These are phyloP conservation scores for Epicoccum sorghinum DNA, from an alignment of 2,329 filamentous ascomycete genomes.

Conservation along the genomic window DNA sequence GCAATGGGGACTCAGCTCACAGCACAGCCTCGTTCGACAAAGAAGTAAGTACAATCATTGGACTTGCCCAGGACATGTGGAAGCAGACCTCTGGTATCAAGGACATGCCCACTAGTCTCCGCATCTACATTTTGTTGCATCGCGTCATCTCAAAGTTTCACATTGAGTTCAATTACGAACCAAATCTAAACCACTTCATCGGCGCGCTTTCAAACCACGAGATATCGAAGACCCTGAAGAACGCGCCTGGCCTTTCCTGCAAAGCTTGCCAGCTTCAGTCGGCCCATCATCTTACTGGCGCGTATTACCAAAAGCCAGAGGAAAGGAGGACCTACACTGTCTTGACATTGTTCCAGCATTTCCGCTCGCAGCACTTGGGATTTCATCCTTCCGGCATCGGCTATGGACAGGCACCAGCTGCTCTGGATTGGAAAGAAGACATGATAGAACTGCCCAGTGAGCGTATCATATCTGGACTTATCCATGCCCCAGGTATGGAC, in stretches of 20 bases:
- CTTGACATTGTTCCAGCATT: conserved; percentile 65
- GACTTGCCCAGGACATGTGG: conserved; percentile 68
- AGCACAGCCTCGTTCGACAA: conserved; percentile 46
- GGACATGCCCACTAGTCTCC: conserved; percentile 66
- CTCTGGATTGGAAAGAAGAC: conserved; percentile 63
- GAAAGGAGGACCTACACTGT: conserved; percentile 51
- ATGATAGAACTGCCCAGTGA: conserved; percentile 66
- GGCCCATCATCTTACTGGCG: conserved; percentile 35
- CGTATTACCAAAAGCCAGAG: conserved; percentile 44
- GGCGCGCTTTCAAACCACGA: conserved; percentile 52
- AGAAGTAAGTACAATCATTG: conserved; percentile 50
- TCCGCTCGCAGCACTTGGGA: conserved; percentile 62
- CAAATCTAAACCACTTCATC: conserved; percentile 62
- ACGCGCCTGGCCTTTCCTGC: conserved; percentile 53
- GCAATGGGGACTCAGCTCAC: conserved; percentile 32
- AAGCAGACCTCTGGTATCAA: conserved; percentile 64
- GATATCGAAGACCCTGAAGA: conserved; percentile 51
- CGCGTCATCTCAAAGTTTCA: conserved; percentile 66
- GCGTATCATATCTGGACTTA: conserved; percentile 55
- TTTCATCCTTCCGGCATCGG: conserved; percentile 25
- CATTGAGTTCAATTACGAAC: conserved; percentile 62
- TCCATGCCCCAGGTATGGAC: conserved; percentile 62
- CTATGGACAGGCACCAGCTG: conserved; percentile 29
- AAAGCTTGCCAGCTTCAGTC: conserved; percentile 47
- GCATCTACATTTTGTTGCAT: conserved; percentile 68